Evolutionary conservation across 1,284 basidiomycete species (phyloP), one percentile per base, ranked within the genome.

Genomic region (Boletus semigastroideus): DNA sequence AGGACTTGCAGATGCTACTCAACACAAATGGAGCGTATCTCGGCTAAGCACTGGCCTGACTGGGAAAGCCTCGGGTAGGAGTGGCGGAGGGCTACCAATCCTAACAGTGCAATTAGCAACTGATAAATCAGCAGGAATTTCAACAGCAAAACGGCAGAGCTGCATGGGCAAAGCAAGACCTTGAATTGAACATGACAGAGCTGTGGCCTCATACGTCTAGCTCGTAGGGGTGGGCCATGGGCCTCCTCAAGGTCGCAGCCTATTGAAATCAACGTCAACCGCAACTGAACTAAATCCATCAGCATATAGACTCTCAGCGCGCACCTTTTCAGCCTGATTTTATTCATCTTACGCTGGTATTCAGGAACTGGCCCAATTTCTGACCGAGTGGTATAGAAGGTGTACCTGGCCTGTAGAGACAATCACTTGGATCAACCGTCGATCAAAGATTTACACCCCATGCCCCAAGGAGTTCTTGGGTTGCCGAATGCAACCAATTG

Each of bases 401-500:
- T 34, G 4, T 50, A 25, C 46, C 10, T 30, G 16, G 25, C 28
- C 22, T 3, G 4, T 28, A 17, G 33, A 42, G 38, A 40, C 10
- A 44, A 54, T 59, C 47, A 19, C n/a, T 25, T 25, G 25, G 25
- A 25, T 25, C 25, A 4, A 13, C 37, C 37, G 60, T 37, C 61
- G 49, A 62, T 60, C 62, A 50, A 33, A 30, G 61, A 49, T 57
- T 45, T 9, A 33, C 56, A 16, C 2, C 3, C 30, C 16, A n/a
- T 40, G 11, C 28, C n/a, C 27, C 30, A 57, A 36, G 34, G 17
- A n/a, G 17, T 13, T 19, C n/a, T 13, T n/a, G 6, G 28, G 31
- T 22, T 22, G 13, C 16, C 14, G 34, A 34, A 45, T 14, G 7
- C 2, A 14, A 30, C 20, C 25, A 20, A 49, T 40, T 22, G 14